Evolutionary conservation across 2,329 filamentous ascomycete species (phyloP), one percentile per base, ranked within the genome.

Genomic region (Aspergillus sp.): DNA sequence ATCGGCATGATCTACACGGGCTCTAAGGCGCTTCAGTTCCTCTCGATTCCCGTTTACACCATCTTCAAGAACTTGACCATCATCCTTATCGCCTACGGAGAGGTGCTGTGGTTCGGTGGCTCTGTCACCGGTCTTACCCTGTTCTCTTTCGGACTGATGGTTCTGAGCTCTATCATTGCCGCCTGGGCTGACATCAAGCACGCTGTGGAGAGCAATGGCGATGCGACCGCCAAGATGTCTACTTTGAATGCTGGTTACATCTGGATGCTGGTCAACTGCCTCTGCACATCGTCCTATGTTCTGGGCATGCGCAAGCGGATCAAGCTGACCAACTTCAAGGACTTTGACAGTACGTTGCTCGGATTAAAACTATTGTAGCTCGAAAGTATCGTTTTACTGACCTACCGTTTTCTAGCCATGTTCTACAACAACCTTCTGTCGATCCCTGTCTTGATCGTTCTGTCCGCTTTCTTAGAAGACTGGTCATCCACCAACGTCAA

Each of bases 31-130:
- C 87, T 99, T 49, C 92, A 97, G 79, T 98, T 89, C 79, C 90
- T 99, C 63, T 97, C 93, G 32, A 96, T 99, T 58, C 95, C 95
- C 23, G 95, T 99, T 25, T 99, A 99, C 81, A 99, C 95, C 58
- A 99, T 99, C 76, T 99, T 99, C 86, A 99, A 99, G 86, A 99
- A 99, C 81, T 80, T 99, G 82, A 98, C 95, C 63, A 99, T 96
- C 77, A 98, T 99, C 72, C 88, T 98, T 66, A 99, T 98, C 72
- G 95, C 95, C 58, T 99, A 99, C 69, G 95, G 95, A 69, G 95
- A 99, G 80, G 94, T 99, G 30, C 85, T 99, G 56, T 98, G 94
- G 93, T 99, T 99, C 69, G 95, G 95, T 63, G 94, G 94, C 73
- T 92, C 88, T 52, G 94, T 99, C 61, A 93, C 91, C 15, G 86